Base-by-base conservation (phyloP, 345 rosid species). In the Triadica sebifera region DNA sequence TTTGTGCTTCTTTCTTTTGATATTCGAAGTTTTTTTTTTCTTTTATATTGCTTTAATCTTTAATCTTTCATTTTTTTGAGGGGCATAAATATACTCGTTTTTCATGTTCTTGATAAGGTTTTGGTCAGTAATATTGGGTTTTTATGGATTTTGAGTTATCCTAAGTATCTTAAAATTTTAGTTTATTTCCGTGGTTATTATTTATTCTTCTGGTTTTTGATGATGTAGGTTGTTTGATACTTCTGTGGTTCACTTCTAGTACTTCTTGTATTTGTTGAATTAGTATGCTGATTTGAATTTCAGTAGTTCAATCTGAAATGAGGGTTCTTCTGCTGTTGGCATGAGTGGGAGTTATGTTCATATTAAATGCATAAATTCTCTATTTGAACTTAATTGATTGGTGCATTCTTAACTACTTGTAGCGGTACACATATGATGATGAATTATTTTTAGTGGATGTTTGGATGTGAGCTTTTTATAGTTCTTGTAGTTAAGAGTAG, bases 1-100 rank as follows among this genome's bases (percentile, higher is more conserved):
- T 69, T n/a, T 75, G 47, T 78, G 51, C 16, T 51, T 45, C 39
- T 45, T 53, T 61, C 71, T 75, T 73, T 77, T 38, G 3, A 41
- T 65, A n/a, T 72, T 71, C 68, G 70, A 47, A 73, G 50, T 8
- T 57, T n/a, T n/a, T 67, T 37, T 57, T 38, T 46, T 55, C 8
- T 70, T n/a, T 72, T 78, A 41, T 69, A 16, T 41, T 38, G 62
- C 43, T 62, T 16, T 38, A 56, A 55, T 20, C 24, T 55, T n/a
- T 24, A 9, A 38, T 51, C 12, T 62, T 37, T 51, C 39, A 0
- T 7, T 60, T 16, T 50, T 22, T 39, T 9, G 8, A 47, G 52
- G 74, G 25, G 29, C 49, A 15, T 67, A 5, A 19, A n/a, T n/a
- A n/a, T 70, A 10, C n/a, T n/a, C n/a, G n/a, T 41, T 8, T 69